Evolutionary conservation across 345 rosid genomes (phyloP).

Genomic region (Ceriops tagal): DNA sequence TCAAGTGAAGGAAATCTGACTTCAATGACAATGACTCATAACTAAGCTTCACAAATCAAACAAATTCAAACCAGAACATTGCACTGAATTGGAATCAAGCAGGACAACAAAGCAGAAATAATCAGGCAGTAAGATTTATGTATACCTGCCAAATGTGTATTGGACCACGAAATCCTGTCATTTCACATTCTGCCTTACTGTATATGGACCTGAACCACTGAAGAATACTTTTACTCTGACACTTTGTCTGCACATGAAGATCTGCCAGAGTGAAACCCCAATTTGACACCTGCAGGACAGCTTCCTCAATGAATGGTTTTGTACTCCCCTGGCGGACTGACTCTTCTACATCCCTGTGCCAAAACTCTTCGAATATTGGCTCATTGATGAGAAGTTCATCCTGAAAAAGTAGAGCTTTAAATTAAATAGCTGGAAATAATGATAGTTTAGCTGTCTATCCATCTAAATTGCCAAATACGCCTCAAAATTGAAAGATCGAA

Average conservation of each 20-base stretch:
- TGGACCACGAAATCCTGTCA: slow-evolving; percentile 66
- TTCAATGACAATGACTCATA: background rate
- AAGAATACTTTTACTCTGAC: slow-evolving; percentile 57
- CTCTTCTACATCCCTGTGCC: slow-evolving; percentile 92
- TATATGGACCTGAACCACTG: slow-evolving; percentile 78
- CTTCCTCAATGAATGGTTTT: slow-evolving; percentile 79
- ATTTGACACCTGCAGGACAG: slow-evolving; percentile 59
- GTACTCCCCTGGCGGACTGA: slow-evolving; percentile 74
- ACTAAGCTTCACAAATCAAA: background rate
- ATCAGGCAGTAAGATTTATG: slow-evolving; percentile 10
- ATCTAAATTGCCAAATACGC: too few species aligned
- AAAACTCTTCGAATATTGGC: slow-evolving; percentile 59
- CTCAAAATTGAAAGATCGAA: too few species aligned
- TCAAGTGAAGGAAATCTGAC: too few species aligned
- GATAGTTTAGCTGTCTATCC: too few species aligned
- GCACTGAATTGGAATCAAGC: slow-evolving; percentile 3
- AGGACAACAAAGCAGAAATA: slow-evolving; percentile 1
- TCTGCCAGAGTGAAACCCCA: slow-evolving; percentile 85
- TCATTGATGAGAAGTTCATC: slow-evolving; percentile 57
- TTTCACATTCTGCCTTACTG: slow-evolving; percentile 70
- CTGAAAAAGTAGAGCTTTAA: slow-evolving; percentile 38
- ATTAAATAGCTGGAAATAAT: too few species aligned
- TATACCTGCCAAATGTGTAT: slow-evolving; percentile 97
- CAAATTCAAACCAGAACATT: background rate
- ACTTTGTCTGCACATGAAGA: slow-evolving; percentile 64